Evolutionary conservation across 768 basidiomycete genomes (phyloP).

Genomic region (Tylopilus balloui): DNA sequence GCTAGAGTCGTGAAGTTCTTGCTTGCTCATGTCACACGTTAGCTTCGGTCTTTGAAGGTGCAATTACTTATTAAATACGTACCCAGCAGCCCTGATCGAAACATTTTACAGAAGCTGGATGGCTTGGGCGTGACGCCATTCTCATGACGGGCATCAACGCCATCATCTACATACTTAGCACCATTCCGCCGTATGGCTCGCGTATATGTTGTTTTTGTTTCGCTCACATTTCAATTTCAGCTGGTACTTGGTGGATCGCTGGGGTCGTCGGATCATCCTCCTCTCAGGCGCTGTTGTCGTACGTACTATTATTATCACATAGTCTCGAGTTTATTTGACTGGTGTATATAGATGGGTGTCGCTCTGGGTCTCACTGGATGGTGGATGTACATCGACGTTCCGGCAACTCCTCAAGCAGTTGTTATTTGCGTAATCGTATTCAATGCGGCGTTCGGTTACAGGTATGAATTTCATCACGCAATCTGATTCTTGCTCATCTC

Average conservation of each 20-base stretch:
- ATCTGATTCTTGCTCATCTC: constrained; percentile 1
- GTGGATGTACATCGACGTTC: constrained; percentile 90
- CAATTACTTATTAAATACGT: constrained; percentile 5
- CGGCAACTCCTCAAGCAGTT: constrained; percentile 81
- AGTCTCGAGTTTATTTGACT: constrained; percentile 4
- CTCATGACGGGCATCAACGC: constrained; percentile 96
- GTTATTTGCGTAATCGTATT: constrained; percentile 86
- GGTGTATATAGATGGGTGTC: constrained; percentile 62
- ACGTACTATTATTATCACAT: constrained; percentile 24
- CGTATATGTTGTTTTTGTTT: constrained; percentile 1
- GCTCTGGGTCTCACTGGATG: constrained; percentile 79
- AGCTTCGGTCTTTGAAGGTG: constrained; percentile 92
- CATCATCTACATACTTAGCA: constrained; percentile 72
- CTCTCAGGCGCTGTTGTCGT: constrained; percentile 81
- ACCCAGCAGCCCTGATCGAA: constrained; percentile 1
- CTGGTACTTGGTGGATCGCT: constrained; percentile 91
- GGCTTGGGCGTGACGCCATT: constrained; percentile 89
- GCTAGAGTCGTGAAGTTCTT: not conserved
- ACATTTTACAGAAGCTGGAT: constrained; percentile 71
- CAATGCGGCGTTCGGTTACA: constrained; percentile 92
- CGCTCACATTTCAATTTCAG: constrained; percentile 36
- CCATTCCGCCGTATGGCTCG: constrained; percentile 74
- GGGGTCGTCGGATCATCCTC: constrained; percentile 84
- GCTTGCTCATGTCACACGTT: constrained; percentile 8
- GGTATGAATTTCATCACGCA: constrained; percentile 34